phyloP scores from a whole-genome alignment of 805 yeast species.

The Lipomyces japonicus region DNA sequence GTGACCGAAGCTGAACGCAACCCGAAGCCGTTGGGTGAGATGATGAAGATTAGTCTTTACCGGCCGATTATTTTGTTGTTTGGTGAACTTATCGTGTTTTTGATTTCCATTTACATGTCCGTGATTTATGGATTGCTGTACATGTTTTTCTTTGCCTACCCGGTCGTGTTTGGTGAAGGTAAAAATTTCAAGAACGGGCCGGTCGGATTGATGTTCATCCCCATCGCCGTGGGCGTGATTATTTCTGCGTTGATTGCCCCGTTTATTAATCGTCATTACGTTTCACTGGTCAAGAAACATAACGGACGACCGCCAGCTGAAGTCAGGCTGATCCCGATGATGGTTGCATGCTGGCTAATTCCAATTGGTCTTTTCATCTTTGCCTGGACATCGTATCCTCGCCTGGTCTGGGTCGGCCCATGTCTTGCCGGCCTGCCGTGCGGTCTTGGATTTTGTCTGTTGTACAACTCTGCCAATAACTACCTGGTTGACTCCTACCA shows the following conservation, averaged over 20 bases:
- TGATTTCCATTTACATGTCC: constrained; percentile 50
- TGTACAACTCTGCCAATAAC: constrained; percentile 63
- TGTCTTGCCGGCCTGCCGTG: constrained; percentile 43
- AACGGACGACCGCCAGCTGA: constrained; percentile 54
- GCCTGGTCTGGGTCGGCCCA: constrained; percentile 53
- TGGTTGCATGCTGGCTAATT: constrained; percentile 51
- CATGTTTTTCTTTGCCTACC: constrained; percentile 62
- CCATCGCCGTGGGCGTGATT: constrained; percentile 72
- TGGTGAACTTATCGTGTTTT: constrained; percentile 44
- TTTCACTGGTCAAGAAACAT: constrained; percentile 38
- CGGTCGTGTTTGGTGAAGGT: constrained; percentile 53
- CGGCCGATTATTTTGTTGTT: constrained; percentile 70
- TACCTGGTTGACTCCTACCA: constrained; percentile 44
- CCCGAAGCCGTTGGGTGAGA: constrained; percentile 62
- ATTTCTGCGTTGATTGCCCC: constrained; percentile 46
- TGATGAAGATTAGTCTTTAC: constrained; percentile 61
- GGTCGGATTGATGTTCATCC: constrained; percentile 63
- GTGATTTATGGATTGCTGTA: constrained; percentile 49
- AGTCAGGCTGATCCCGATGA: constrained; percentile 56
- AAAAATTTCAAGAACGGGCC: constrained; percentile 52
- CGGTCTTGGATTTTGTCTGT: constrained; percentile 46
- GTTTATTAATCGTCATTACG: constrained; percentile 37
- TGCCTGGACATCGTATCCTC: constrained; percentile 55
- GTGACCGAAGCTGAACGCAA: constrained; percentile 64
- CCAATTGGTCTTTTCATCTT: constrained; percentile 56